Conservation (phyloP, 768 basidiomycete genomes). For the Imleria badia region DNA sequence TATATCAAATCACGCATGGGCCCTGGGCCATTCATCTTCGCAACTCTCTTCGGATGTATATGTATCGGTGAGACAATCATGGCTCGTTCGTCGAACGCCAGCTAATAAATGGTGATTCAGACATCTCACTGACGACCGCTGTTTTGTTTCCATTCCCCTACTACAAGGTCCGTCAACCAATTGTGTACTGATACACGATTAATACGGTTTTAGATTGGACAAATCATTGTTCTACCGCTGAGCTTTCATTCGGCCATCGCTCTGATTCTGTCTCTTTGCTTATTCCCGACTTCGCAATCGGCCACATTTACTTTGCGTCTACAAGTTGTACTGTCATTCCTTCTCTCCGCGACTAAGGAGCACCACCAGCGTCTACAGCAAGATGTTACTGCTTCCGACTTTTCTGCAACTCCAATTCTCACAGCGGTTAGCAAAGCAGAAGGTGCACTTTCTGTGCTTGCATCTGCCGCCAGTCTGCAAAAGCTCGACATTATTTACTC, state of each 20-base stretch:
- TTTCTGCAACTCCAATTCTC: slow-evolving; percentile 35
- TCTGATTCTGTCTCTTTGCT: slow-evolving; percentile 47
- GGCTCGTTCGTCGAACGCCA: not conserved
- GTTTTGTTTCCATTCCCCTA: slow-evolving; percentile 64
- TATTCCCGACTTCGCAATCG: slow-evolving; percentile 68
- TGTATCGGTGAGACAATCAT: slow-evolving; percentile 45
- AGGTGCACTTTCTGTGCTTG: slow-evolving; percentile 49
- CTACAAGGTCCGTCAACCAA: slow-evolving; percentile 42
- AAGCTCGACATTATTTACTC: slow-evolving; percentile 58
- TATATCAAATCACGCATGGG: slow-evolving; percentile 60
- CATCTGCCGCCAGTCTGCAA: slow-evolving; percentile 52
- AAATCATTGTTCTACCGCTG: slow-evolving; percentile 54
- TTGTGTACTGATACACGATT: not conserved
- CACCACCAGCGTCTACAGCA: slow-evolving; percentile 48
- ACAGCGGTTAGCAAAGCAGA: slow-evolving; percentile 42
- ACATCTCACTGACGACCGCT: slow-evolving; percentile 57
- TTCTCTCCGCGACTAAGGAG: slow-evolving; percentile 43
- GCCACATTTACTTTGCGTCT: slow-evolving; percentile 55
- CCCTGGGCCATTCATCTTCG: slow-evolving; percentile 62
- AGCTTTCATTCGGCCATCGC: slow-evolving; percentile 57
- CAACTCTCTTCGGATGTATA: slow-evolving; percentile 59
- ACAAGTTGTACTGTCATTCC: slow-evolving; percentile 46
- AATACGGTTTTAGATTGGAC: slow-evolving; percentile 42
- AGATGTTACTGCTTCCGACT: slow-evolving; percentile 35
- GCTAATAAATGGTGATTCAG: slow-evolving; percentile 31